Evolutionary conservation across 2,329 filamentous ascomycete species (phyloP).

Genomic region (Fusarium lyarnte): DNA sequence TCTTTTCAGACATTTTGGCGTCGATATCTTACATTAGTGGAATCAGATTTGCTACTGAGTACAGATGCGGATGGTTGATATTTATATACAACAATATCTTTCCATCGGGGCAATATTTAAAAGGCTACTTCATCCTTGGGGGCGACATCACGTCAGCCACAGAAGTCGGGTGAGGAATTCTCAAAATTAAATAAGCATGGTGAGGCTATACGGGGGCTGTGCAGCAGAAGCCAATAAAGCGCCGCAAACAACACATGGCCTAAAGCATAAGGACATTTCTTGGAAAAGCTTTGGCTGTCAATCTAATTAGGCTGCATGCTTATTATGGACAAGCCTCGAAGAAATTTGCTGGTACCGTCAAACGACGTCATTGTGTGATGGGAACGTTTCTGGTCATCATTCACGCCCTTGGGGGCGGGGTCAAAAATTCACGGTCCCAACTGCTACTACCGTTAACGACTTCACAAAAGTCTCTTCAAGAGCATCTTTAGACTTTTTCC

Average conservation of each 20-base stretch:
- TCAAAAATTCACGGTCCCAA: neutral
- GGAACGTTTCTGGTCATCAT: neutral
- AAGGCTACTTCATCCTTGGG: neutral
- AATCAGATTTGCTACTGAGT: fast-evolving
- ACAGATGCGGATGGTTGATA: fast-evolving
- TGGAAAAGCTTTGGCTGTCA: too few relatives aligned
- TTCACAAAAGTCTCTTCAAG: neutral
- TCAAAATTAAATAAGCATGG: neutral
- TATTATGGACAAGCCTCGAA: too few relatives aligned
- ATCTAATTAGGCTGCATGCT: too few relatives aligned
- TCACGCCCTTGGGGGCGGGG: slow-evolving; percentile 19
- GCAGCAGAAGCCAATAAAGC: neutral
- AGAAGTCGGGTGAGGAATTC: neutral
- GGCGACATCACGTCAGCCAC: slow-evolving; percentile 5
- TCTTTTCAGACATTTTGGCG: slow-evolving; percentile 2
- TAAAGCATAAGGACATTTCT: too few relatives aligned
- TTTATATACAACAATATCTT: neutral
- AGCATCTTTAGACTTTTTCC: neutral
- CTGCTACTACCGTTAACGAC: neutral
- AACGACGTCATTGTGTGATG: neutral
- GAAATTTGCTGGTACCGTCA: neutral
- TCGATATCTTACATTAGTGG: fast-evolving
- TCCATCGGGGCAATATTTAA: fast-evolving
- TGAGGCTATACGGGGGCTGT: slow-evolving; percentile 3
- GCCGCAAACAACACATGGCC: too few relatives aligned